phyloP scores from a whole-genome alignment of 257 asterid genomes.

The Scutellaria barbata region DNA sequence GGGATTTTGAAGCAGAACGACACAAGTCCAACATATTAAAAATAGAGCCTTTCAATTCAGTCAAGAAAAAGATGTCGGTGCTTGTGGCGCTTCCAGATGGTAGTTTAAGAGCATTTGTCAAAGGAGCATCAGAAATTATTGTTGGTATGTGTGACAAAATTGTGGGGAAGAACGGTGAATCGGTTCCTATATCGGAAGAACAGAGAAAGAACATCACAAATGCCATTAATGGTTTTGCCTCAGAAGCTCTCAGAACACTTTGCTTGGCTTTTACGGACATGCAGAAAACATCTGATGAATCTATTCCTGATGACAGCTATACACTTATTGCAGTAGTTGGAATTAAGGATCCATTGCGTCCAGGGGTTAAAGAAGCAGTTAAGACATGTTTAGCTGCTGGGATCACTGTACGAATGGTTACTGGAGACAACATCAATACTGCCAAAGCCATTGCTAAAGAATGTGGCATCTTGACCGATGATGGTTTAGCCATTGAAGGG shows the following conservation, averaged over 20 bases:
- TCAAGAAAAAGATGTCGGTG: constrained; percentile 77
- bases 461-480: constrained; percentile 75
- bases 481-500: constrained; percentile 80
- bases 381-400: constrained; percentile 78
- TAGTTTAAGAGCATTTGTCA: constrained; percentile 51
- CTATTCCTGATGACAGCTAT: constrained; percentile 58
- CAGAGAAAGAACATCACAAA: constrained; percentile 46
- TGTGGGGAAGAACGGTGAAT: constrained; percentile 55
- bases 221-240: constrained; percentile 58
- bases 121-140: constrained; percentile 78
- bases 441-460: constrained; percentile 88
- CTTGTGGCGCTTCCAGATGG: constrained; percentile 58
- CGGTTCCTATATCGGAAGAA: constrained; percentile 52
- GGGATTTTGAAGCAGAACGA: constrained; percentile 40
- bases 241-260: constrained; percentile 74
- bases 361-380: constrained; percentile 80
- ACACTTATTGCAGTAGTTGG: constrained; percentile 76
- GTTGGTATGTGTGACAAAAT: constrained; percentile 61
- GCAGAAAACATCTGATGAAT: constrained; percentile 34
- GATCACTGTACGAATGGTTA: constrained; percentile 75
- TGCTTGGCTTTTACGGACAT: constrained; percentile 67
- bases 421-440: constrained; percentile 84
- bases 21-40: constrained; percentile 49
- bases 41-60: constrained; percentile 76
- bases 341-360: constrained; percentile 79